phyloP scores from a whole-genome alignment of 2,329 filamentous ascomycete genomes.

The Fusarium pininemorale region DNA sequence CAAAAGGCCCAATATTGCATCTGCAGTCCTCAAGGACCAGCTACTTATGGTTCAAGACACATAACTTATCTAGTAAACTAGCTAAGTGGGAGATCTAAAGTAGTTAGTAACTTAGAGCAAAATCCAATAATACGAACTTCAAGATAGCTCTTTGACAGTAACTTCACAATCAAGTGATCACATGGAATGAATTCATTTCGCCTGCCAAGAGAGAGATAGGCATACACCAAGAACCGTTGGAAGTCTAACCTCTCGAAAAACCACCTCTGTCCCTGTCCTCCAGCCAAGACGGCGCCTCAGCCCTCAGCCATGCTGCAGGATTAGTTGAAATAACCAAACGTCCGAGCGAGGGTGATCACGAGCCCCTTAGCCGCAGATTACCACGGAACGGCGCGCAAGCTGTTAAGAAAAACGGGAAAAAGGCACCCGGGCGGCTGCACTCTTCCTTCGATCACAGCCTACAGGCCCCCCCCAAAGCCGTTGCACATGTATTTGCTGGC shows the following conservation, averaged over 20 bases:
- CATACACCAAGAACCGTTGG: neutral
- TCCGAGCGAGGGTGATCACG: neutral
- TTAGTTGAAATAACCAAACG: slow-evolving; percentile 20
- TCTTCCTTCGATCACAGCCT: neutral
- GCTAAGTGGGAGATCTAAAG: neutral
- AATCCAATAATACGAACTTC: neutral
- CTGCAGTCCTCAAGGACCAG: no score
- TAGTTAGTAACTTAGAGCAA: neutral
- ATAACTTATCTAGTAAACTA: neutral
- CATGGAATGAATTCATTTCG: neutral
- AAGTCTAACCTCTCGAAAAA: neutral
- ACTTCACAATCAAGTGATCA: neutral
- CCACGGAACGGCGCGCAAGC: slow-evolving; percentile 21
- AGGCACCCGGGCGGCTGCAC: neutral
- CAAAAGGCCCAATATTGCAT: neutral
- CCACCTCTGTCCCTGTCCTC: neutral
- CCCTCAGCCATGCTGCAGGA: neutral
- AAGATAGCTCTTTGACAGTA: neutral
- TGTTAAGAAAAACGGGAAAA: neutral
- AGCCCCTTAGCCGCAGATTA: neutral
- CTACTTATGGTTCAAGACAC: neutral
- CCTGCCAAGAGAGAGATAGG: neutral
- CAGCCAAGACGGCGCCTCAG: neutral
- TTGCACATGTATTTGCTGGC: neutral
- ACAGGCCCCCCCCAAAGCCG: neutral